Percentiles rank a stretch among this genome's conserved stretches.
Conservation (phyloP, 2,329 filamentous ascomycete species). For the Clonostachys chloroleuca region DNA sequence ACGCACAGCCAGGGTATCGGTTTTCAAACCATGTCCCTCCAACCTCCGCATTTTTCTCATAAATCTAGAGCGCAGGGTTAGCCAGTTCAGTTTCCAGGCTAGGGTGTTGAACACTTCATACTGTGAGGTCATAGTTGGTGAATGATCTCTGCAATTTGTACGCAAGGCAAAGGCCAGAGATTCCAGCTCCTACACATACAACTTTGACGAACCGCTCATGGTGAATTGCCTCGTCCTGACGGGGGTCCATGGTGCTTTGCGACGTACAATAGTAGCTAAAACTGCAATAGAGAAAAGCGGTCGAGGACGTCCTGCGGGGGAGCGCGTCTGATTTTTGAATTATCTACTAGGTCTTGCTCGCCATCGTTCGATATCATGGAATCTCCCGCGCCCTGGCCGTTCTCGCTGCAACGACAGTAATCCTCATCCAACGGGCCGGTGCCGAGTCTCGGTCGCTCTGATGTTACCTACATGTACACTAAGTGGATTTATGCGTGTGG, state of each 20-base stretch:
- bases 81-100: neutral
- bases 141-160: slow-evolving; percentile 42
- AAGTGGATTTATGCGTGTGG: too few relatives aligned
- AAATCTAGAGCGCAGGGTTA: slow-evolving; percentile 22
- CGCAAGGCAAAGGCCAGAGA: slow-evolving; percentile 38
- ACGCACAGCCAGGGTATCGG: slow-evolving; percentile 51
- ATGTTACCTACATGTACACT: too few relatives aligned
- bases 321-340: too few relatives aligned
- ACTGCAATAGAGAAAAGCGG: too few relatives aligned
- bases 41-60: slow-evolving; percentile 51
- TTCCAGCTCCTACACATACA: slow-evolving; percentile 41
- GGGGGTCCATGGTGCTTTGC: slow-evolving; percentile 1
- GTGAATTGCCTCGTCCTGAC: slow-evolving; percentile 3
- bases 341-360: too few relatives aligned
- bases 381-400: too few relatives aligned
- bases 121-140: slow-evolving; percentile 24
- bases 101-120: neutral
- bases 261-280: too few relatives aligned
- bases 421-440: too few relatives aligned
- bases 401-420: too few relatives aligned
- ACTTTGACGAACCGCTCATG: slow-evolving; percentile 7
- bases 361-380: too few relatives aligned
- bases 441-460: too few relatives aligned
- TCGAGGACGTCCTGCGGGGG: too few relatives aligned
- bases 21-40: slow-evolving; percentile 58